A percentile compares a stretch with the other conserved stretches of the same genome.
Conservation (phyloP, 2,329 filamentous ascomycete genomes). For the Zymoseptoria crescenta region DNA sequence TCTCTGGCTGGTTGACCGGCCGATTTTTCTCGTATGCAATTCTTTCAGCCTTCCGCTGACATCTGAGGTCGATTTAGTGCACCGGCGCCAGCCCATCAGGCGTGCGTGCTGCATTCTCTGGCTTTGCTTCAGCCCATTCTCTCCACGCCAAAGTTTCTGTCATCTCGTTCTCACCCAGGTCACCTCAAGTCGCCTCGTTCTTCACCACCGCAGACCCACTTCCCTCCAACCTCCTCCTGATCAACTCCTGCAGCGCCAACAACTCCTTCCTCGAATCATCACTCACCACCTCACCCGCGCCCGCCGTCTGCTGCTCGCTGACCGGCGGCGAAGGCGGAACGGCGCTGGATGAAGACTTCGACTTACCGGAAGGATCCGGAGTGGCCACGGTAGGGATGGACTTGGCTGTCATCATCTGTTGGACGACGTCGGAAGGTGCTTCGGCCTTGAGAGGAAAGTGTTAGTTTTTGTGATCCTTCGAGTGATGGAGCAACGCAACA, state of each 20-base stretch:
- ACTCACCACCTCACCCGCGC: slow-evolving; percentile 16
- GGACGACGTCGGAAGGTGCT: slow-evolving; percentile 36
- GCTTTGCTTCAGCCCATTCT: too few relatives aligned
- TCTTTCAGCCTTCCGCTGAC: too few relatives aligned
- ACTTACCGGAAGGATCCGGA: slow-evolving; percentile 11
- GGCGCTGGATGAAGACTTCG: slow-evolving; percentile 15
- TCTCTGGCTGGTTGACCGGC: too few relatives aligned
- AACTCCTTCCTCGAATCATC: slow-evolving; percentile 30
- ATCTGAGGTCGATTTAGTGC: too few relatives aligned
- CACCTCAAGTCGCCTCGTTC: not conserved
- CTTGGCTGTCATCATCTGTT: slow-evolving; percentile 30
- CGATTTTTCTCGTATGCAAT: too few relatives aligned
- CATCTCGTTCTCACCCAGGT: too few relatives aligned
- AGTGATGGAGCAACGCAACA: slow-evolving; percentile 20
- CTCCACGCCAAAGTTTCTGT: too few relatives aligned
- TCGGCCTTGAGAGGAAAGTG: slow-evolving; percentile 23
- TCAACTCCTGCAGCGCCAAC: slow-evolving; percentile 30
- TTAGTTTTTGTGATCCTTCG: not conserved
- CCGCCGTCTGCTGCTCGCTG: slow-evolving; percentile 23
- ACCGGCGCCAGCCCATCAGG: too few relatives aligned
- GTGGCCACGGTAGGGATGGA: not conserved
- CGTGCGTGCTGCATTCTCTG: too few relatives aligned
- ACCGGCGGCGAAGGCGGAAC: slow-evolving; percentile 23
- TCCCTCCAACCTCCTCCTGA: slow-evolving; percentile 26
- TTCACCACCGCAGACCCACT: not conserved